Conservation (phyloP, 345 rosid genomes). For the Gossypium herbaceum region DNA sequence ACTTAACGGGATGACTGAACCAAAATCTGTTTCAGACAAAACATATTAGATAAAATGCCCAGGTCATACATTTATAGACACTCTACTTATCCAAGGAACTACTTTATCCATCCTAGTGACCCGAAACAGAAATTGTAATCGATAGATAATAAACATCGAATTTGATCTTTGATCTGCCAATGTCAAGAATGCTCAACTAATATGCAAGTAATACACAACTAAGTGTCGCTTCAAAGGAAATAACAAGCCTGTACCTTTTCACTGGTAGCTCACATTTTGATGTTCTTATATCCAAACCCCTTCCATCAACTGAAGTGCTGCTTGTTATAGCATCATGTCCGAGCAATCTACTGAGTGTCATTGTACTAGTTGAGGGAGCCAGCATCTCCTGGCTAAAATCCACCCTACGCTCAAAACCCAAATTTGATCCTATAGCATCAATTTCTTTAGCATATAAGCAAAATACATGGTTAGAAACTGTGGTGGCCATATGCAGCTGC, state of each 20-base stretch:
- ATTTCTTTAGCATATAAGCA: constrained; percentile 44
- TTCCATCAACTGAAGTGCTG: constrained; percentile 22
- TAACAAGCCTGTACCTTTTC: constrained; percentile 31
- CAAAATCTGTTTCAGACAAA: not conserved
- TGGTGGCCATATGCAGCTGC: constrained; percentile 53
- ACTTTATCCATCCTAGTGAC: not conserved
- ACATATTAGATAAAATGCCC: not conserved
- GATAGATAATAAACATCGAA: not conserved
- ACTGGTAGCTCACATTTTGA: constrained; percentile 19
- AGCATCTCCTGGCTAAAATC: constrained; percentile 34
- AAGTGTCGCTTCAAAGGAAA: constrained; percentile 1
- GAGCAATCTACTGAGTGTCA: constrained; percentile 26
- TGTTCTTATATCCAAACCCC: constrained; percentile 26
- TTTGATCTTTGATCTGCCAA: not conserved
- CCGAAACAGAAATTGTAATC: not conserved
- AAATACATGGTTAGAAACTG: constrained; percentile 53
- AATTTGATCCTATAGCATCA: constrained; percentile 30
- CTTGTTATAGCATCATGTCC: constrained; percentile 24
- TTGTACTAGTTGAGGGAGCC: constrained; percentile 27
- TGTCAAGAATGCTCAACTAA: constrained; percentile 1
- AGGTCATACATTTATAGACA: not conserved
- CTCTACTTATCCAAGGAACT: not conserved
- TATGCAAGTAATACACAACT: not conserved
- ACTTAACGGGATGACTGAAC: not conserved
- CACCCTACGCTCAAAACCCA: constrained; percentile 22